Base-by-base conservation (phyloP, 2,329 filamentous ascomycete species). In the Exophiala sideris region DNA sequence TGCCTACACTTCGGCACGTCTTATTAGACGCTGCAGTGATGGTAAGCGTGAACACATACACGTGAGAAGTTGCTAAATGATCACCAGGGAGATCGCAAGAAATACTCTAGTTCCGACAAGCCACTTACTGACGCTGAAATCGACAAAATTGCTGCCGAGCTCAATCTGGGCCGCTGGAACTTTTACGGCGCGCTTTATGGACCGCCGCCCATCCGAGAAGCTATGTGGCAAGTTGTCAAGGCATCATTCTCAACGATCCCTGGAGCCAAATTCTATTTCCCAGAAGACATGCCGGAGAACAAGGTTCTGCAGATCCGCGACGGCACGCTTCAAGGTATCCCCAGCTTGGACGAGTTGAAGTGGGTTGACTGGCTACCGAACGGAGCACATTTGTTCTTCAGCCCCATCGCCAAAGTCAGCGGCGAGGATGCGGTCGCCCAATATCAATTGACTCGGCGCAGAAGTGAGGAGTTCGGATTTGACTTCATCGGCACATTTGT, bases 281-380 rank as follows among this genome's bases (percentile, higher is more conserved):
- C 75, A 0, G 63, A 71, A 33, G 72, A 78, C 44, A 66, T 73
- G 56, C 64, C 65, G 2, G 62, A 69, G 11, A 65, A 69, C 42
- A 42, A 52, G 1, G 62, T 61, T 60, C 68, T 57, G 9, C 69
- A 63, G 59, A 72, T 58, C 66, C 58, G 62, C 39, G 44, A 59
- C 44, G 52, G 62, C 3, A 69, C 65, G 0, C 47, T 65, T 1
- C 61, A 56, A 47, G 63, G 65, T 1, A 63, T 65, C n/a, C 65
- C 64, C 2, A 57, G 47, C 6, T 61, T 67, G 6, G 64, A 65
- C 3, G 73, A 73, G 55, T 64, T 75, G 9, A 66, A 67, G 50
- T 77, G 74, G 73, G 66, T 77, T 3, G 75, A 79, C 63, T 82
- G 78, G 78, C 64, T 76, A 6, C 76, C 77, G 3, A 81, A 81